phyloP scores from a whole-genome alignment of 768 basidiomycete genomes.

The Suillus subaureus region DNA sequence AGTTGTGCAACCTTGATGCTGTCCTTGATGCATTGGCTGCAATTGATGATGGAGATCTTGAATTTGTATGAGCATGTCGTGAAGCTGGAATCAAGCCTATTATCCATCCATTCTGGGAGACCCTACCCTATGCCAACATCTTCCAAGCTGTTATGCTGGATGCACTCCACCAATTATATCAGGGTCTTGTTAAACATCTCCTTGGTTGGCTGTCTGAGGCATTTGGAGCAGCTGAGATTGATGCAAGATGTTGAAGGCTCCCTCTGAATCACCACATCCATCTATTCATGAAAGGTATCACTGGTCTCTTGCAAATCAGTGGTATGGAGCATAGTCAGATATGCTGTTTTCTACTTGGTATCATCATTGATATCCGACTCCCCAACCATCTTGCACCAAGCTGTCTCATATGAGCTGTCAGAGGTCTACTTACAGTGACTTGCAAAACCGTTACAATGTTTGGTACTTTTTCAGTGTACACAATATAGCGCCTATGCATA shows the following conservation, averaged over 20 bases:
- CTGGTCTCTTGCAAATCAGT: conserved; percentile 26
- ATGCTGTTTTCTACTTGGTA: conserved; percentile 31
- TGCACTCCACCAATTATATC: conserved; percentile 37
- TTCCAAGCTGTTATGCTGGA: conserved; percentile 31
- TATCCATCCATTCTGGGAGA: conserved; percentile 23
- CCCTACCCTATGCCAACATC: conserved; percentile 32
- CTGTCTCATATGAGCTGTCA: no score
- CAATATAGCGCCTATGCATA: no score
- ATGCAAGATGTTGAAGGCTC: conserved; percentile 33
- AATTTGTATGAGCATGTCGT: conserved; percentile 8
- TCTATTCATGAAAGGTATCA: conserved; percentile 39
- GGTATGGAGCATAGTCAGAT: conserved; percentile 40
- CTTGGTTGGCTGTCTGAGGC: conserved; percentile 32
- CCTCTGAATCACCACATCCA: conserved; percentile 39
- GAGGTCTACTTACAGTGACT: no score
- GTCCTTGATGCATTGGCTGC: background rate
- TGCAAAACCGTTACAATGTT: no score
- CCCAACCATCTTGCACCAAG: conserved; percentile 7
- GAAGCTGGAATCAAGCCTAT: conserved; percentile 21
- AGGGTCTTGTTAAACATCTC: conserved; percentile 39
- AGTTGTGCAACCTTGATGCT: background rate
- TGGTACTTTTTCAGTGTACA: no score
- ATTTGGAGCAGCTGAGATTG: conserved; percentile 35
- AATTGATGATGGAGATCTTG: background rate
- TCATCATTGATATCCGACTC: conserved; percentile 28